phyloP scores from a whole-genome alignment of 1,139 yeast species.

The Nakaseomyces delphensis region DNA sequence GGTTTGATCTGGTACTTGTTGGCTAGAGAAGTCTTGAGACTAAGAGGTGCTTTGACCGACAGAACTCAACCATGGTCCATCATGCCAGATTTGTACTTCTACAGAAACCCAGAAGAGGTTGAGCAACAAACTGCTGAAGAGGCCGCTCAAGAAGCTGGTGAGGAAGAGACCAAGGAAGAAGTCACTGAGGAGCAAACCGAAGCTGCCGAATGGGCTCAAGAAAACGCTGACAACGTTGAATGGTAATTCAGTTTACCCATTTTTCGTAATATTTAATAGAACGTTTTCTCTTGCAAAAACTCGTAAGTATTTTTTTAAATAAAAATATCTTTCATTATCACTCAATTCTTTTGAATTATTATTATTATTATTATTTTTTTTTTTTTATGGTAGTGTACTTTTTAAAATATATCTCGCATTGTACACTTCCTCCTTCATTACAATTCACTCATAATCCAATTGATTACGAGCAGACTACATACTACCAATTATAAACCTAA shows the following conservation, averaged over 20 bases:
- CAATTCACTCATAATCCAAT: no score
- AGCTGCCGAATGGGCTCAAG: slow-evolving; percentile 60
- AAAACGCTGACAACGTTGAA: slow-evolving; percentile 57
- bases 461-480: no score
- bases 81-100: slow-evolving; percentile 99
- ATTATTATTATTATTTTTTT: background rate
- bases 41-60: slow-evolving; percentile 96
- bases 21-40: slow-evolving; percentile 98
- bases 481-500: no score
- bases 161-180: slow-evolving; percentile 49
- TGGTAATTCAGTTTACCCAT: slow-evolving; percentile 25
- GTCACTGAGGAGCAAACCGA: slow-evolving; percentile 63
- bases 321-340: no score
- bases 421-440: no score
- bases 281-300: no score
- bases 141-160: slow-evolving; percentile 50
- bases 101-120: slow-evolving; percentile 99
- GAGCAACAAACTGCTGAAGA: slow-evolving; percentile 74
- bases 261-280: background rate
- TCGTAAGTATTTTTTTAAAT: no score
- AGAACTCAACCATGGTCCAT: slow-evolving; percentile 97
- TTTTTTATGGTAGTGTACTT: no score
- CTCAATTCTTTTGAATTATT: no score
- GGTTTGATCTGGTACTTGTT: slow-evolving; percentile 99
- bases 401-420: no score